phyloP scores from a whole-genome alignment of 140 eudicot species.

The Cichorium intybus region DNA sequence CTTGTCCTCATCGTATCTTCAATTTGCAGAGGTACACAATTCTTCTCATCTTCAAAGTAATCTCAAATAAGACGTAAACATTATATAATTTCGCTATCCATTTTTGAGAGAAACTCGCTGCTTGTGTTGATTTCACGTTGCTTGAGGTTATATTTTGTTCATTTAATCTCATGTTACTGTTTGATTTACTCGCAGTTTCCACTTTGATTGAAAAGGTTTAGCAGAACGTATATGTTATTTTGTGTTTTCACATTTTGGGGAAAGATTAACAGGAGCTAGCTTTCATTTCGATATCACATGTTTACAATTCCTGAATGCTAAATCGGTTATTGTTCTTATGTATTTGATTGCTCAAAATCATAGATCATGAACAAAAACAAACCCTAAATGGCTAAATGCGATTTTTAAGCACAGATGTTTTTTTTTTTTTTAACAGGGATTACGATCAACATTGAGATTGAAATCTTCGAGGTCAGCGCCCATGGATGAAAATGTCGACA shows the following conservation, averaged over 20 bases:
- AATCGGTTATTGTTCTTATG: neutral
- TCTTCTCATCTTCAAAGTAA: constrained; percentile 10
- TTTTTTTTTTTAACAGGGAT: neutral
- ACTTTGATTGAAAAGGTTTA: neutral
- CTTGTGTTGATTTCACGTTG: neutral
- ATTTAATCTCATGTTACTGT: neutral
- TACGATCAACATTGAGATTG: constrained; percentile 6
- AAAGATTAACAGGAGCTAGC: neutral
- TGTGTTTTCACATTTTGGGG: neutral
- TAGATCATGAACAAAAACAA: neutral
- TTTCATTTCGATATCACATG: neutral
- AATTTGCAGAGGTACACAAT: neutral
- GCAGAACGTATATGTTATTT: no score
- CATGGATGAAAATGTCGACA: constrained; percentile 6
- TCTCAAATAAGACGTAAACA: neutral
- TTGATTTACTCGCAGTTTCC: neutral
- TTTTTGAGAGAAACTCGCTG: neutral
- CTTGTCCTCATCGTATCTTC: constrained; percentile 15
- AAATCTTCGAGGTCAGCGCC: constrained; percentile 17
- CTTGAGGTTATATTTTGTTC: neutral
- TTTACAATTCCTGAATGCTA: neutral
- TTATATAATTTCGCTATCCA: neutral
- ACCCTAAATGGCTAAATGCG: neutral
- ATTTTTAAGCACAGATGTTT: neutral
- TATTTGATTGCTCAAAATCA: neutral